Evolutionary conservation across 1,139 yeast species (phyloP).

Genomic region (Lodderomyces elongisporus): DNA sequence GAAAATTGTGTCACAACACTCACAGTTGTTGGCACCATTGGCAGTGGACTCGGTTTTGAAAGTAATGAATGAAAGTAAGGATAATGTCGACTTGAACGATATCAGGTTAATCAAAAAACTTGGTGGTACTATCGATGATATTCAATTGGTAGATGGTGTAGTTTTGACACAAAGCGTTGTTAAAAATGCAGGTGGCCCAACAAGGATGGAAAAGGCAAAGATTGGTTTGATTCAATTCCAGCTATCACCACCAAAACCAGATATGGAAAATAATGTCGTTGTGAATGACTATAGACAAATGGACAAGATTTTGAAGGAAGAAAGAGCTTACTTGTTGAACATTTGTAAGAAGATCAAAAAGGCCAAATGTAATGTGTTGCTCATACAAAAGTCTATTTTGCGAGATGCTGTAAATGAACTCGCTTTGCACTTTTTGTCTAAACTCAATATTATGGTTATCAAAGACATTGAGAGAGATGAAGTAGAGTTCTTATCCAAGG

Average conservation of each 20-base stretch:
- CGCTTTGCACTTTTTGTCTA: conserved; percentile 90
- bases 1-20: conserved; percentile 91
- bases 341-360: conserved; percentile 95
- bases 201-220: conserved; percentile 87
- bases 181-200: conserved; percentile 94
- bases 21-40: conserved; percentile 80
- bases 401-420: conserved; percentile 97
- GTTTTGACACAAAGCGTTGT: conserved; percentile 87
- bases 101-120: conserved; percentile 87
- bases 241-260: conserved; percentile 98
- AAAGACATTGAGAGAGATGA: conserved; percentile 97
- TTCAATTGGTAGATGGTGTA: conserved; percentile 88
- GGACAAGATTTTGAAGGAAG: conserved; percentile 98
- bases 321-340: conserved; percentile 88
- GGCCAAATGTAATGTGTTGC: conserved; percentile 90
- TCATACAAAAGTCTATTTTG: conserved; percentile 89
- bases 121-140: conserved; percentile 97
- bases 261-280: conserved; percentile 94
- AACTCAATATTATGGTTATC: conserved; percentile 87
- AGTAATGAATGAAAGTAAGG: conserved; percentile 50
- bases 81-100: conserved; percentile 79
- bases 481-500: conserved; percentile 85
- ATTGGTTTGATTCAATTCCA: conserved; percentile 94
- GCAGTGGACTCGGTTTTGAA: conserved; percentile 90
- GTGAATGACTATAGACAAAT: conserved; percentile 97